Evolutionary conservation across 768 basidiomycete species (phyloP).

Genomic region (Symmetrospora coprosmae): DNA sequence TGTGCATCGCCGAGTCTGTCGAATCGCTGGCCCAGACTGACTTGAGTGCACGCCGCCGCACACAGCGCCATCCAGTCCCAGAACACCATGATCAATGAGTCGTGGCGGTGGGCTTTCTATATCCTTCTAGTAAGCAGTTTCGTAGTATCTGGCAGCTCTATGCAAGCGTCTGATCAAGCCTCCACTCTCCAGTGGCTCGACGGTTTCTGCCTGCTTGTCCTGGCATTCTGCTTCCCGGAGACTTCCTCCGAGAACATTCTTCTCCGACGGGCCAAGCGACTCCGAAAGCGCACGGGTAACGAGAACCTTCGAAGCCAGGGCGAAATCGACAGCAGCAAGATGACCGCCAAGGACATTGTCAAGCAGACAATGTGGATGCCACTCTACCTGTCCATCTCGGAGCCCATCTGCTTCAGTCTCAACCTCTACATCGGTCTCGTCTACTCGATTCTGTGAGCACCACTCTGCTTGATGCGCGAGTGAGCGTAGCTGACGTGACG

Average conservation of each 20-base stretch:
- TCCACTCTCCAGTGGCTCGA: conserved; percentile 26
- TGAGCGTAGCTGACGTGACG: too few species aligned
- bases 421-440: conserved; percentile 22
- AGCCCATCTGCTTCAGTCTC: conserved; percentile 16
- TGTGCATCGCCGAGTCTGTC: too few species aligned
- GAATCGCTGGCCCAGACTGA: too few species aligned
- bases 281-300: conserved; percentile 37
- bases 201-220: conserved; percentile 35
- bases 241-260: conserved; percentile 36
- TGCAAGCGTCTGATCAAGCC: neutral
- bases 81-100: conserved; percentile 10
- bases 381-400: conserved; percentile 11
- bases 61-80: conserved; percentile 35
- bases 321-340: conserved; percentile 19
- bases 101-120: conserved; percentile 7
- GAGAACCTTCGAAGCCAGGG: conserved; percentile 25
- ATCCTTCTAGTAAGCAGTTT: neutral
- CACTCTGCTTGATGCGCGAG: too few species aligned
- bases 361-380: conserved; percentile 14
- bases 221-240: conserved; percentile 36
- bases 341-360: conserved; percentile 19
- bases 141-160: neutral
- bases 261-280: conserved; percentile 34
- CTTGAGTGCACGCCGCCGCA: too few species aligned
- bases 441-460: conserved; percentile 24